Evolutionary conservation across 805 yeast species (phyloP), one percentile per base, ranked within the genome.

Genomic region (Yarrowia yakushimensis): DNA sequence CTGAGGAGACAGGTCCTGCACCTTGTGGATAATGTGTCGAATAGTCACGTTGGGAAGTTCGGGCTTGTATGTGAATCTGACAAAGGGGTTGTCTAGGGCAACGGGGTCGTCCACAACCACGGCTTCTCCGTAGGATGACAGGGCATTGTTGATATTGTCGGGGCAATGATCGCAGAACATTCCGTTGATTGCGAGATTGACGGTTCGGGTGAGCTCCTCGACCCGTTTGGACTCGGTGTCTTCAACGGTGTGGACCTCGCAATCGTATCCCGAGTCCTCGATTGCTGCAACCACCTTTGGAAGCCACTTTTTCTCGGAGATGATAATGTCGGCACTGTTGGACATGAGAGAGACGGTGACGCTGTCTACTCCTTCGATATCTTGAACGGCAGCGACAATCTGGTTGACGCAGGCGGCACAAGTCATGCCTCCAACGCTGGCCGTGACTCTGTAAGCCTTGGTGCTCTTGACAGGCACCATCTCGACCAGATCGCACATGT

Each of bases 81-180:
- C 79, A 67, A 74, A 80, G 2, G 91, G 92, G 55, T 79, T 73
- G 9, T 76, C 72, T 63, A 85, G 72, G 0, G 88, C 77, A 55
- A 85, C 77, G 1, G 84, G 81, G 63, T 84, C 83, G 36, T 82
- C 80, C 13, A 84, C 76, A 15, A 70, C 72, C 9, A 86, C 76
- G 1, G 85, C 82, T 34, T 80, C 81, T 61, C 89, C 91, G 66
- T 78, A 83, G 7, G 76, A 75, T 1, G 74, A 68, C 42, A 88
- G 74, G 31, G 80, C 80, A 3, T 76, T 72, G 68, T 79, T 80
- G 30, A 87, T 78, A 1, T 78, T 70, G 33, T 77, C 80, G 0
- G 93, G 93, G 70, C 93, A 88, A 68, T 84, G 82, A 13, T 67
- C 81, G 73, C 93, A 88, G 70, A 73, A 84, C 89, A 87, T 86